phyloP scores from a whole-genome alignment of 2,329 filamentous ascomycete species.

The Arthrobotrys sinensis region DNA sequence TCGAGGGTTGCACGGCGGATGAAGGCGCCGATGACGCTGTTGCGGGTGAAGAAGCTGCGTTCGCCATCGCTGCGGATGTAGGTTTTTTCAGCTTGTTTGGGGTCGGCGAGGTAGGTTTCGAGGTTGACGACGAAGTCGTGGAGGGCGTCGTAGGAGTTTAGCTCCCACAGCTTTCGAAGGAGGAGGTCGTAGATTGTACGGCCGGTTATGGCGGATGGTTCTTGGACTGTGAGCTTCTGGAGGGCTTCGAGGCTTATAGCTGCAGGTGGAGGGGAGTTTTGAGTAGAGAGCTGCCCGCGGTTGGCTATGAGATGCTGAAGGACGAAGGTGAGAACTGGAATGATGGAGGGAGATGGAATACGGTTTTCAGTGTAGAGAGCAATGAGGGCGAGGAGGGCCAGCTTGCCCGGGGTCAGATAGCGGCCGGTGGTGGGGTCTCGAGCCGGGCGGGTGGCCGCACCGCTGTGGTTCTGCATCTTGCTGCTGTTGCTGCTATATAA shows the following conservation, averaged over 20 bases:
- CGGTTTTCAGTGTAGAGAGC: conserved; percentile 83
- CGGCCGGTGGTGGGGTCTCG: conserved; percentile 60
- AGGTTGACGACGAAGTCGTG: conserved; percentile 77
- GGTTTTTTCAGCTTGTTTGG: conserved; percentile 72
- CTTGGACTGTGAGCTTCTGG: conserved; percentile 68
- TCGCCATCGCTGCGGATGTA: conserved; percentile 67
- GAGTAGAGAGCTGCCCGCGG: conserved; percentile 65
- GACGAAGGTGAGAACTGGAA: conserved; percentile 84
- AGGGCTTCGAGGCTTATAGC: conserved; percentile 74
- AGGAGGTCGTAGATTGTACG: conserved; percentile 90
- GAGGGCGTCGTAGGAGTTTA: conserved; percentile 86
- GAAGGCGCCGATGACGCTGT: conserved; percentile 85
- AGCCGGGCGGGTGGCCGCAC: conserved; percentile 41
- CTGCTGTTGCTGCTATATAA: not conserved
- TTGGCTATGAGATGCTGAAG: conserved; percentile 77
- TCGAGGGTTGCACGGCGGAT: conserved; percentile 83
- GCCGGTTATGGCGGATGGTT: conserved; percentile 70
- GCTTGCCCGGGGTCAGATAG: conserved; percentile 89
- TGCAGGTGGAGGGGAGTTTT: conserved; percentile 65
- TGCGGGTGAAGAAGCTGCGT: conserved; percentile 66
- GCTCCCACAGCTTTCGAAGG: conserved; percentile 83
- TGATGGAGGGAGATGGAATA: conserved; percentile 78
- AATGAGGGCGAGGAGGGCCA: conserved; percentile 84
- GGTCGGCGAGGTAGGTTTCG: conserved; percentile 75
- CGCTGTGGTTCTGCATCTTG: conserved; percentile 48